These are phyloP conservation scores for Escallonia rubra DNA, from an alignment of 129 eudicot genomes.

Conservation along the genomic window DNA sequence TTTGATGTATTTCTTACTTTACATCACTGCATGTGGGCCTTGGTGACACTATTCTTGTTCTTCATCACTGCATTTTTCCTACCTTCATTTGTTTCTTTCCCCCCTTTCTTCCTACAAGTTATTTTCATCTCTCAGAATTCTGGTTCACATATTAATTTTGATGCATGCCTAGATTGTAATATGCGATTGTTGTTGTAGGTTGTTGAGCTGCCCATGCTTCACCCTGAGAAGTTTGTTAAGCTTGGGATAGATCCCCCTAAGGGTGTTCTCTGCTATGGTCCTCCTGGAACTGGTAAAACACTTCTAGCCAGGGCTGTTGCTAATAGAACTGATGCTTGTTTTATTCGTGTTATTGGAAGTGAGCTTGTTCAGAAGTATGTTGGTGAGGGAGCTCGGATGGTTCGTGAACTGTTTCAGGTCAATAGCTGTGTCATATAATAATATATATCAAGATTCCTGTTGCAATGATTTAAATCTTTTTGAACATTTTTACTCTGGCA, in stretches of 20 bases:
- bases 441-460: not conserved
- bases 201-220: constrained; percentile 98
- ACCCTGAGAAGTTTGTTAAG: constrained; percentile 96
- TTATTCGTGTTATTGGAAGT: constrained; percentile 92
- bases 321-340: constrained; percentile 90
- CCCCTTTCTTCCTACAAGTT: not conserved
- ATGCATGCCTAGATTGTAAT: not conserved
- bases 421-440: not conserved
- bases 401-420: constrained; percentile 97
- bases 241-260: constrained; percentile 99
- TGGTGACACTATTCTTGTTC: not conserved
- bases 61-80: not conserved
- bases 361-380: constrained; percentile 94
- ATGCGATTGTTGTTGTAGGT: constrained; percentile 38
- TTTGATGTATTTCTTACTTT: constrained; percentile 1
- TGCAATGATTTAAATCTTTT: constrained; percentile 1
- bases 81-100: not conserved
- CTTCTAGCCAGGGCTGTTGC: constrained; percentile 97
- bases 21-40: not conserved
- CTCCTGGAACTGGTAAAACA: constrained; percentile 99
- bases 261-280: constrained; percentile 97
- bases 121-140: not conserved
- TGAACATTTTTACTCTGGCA: constrained; percentile 22
- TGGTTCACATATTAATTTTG: not conserved
- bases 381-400: constrained; percentile 98